These are phyloP conservation scores for Nigrospora oryzae DNA, from an alignment of 2,329 filamentous ascomycete species.

Conservation along the genomic window DNA sequence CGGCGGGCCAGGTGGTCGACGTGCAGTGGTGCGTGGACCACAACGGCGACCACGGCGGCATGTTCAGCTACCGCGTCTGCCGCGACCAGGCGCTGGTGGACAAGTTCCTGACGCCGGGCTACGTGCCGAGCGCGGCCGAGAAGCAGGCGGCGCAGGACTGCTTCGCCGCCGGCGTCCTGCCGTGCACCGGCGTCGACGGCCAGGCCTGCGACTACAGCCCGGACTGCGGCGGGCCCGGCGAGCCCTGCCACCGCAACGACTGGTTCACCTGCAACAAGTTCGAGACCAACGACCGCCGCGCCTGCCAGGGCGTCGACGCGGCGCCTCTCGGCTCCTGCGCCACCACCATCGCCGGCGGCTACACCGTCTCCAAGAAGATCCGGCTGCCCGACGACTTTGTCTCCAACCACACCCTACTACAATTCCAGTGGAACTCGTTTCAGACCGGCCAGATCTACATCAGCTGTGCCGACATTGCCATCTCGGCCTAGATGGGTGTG, in stretches of 20 bases:
- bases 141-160: conserved; percentile 46
- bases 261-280: conserved; percentile 47
- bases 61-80: conserved; percentile 47
- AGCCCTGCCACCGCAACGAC: conserved; percentile 39
- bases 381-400: conserved; percentile 34
- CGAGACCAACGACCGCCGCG: conserved; percentile 23
- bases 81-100: conserved; percentile 40
- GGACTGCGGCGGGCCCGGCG: conserved; percentile 30
- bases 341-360: conserved; percentile 43
- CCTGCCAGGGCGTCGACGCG: conserved; percentile 37
- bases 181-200: conserved; percentile 40
- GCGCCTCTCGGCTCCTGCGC: conserved; percentile 33
- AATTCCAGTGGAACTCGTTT: conserved; percentile 46
- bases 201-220: conserved; percentile 39
- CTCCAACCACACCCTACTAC: conserved; percentile 41
- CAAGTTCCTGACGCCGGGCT: conserved; percentile 36
- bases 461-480: conserved; percentile 43
- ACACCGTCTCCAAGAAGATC: conserved; percentile 43
- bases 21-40: conserved; percentile 48
- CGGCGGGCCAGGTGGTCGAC: conserved; percentile 33
- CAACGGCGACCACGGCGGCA: conserved; percentile 48
- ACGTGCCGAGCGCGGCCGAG: conserved; percentile 39
- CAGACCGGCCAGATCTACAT: conserved; percentile 46
- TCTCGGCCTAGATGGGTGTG: conserved; percentile 9
- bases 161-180: conserved; percentile 36